Evolutionary conservation across 1,139 yeast species (phyloP).

Genomic region (Nakaseomyces sp.): DNA sequence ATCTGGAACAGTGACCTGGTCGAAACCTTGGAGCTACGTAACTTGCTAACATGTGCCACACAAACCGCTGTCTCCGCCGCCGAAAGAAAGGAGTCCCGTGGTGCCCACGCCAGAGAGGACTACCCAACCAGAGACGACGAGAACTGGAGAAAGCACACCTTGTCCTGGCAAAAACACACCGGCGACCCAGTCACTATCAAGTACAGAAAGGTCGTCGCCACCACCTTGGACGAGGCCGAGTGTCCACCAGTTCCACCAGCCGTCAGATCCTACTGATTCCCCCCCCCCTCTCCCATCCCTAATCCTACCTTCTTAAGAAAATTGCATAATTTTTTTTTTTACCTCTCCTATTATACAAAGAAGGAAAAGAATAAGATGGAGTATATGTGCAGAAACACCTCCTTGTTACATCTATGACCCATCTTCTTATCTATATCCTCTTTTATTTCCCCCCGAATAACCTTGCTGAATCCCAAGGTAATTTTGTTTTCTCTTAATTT

Average conservation of each 20-base stretch:
- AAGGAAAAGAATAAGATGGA: neutral
- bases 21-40: slow-evolving; percentile 92
- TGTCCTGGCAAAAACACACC: slow-evolving; percentile 74
- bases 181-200: slow-evolving; percentile 69
- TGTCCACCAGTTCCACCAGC: slow-evolving; percentile 97
- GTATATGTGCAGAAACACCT: too few species aligned
- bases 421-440: too few species aligned
- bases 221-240: slow-evolving; percentile 83
- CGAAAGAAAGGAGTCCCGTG: slow-evolving; percentile 95
- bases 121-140: slow-evolving; percentile 91
- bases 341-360: neutral
- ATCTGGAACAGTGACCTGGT: slow-evolving; percentile 97
- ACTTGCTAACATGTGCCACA: slow-evolving; percentile 92
- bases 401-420: too few species aligned
- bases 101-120: slow-evolving; percentile 99
- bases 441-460: too few species aligned
- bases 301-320: neutral
- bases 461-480: too few species aligned
- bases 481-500: too few species aligned
- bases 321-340: neutral
- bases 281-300: too few species aligned
- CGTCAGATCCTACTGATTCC: slow-evolving; percentile 66
- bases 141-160: slow-evolving; percentile 96
- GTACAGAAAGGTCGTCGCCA: slow-evolving; percentile 78
- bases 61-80: slow-evolving; percentile 95